A percentile compares a stretch with the other conserved stretches of the same genome.
phyloP scores from a whole-genome alignment of 176 grass and related monocot species.

The Oryza glumipatula region DNA sequence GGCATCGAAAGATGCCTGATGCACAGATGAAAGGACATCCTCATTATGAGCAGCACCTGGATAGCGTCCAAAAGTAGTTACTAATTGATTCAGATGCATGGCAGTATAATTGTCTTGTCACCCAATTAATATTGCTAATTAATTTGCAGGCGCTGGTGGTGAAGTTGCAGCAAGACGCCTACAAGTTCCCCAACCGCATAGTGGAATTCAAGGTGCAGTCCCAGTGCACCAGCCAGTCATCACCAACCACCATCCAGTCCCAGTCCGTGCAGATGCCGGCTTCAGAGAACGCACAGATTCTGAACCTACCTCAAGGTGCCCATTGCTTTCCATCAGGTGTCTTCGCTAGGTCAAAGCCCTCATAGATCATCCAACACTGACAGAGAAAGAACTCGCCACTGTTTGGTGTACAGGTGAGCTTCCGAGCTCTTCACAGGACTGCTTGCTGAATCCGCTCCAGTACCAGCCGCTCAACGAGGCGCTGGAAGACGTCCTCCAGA shows the following conservation, averaged over 20 bases:
- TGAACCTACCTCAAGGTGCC: slow-evolving; percentile 18
- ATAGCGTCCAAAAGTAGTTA: not conserved
- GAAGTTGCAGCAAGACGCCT: slow-evolving; percentile 80
- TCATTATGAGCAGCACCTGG: not conserved
- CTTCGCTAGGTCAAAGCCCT: not conserved
- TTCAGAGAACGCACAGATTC: slow-evolving; percentile 41
- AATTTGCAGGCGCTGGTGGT: slow-evolving; percentile 50
- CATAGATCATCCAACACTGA: not conserved
- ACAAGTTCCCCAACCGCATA: slow-evolving; percentile 60
- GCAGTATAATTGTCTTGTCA: not conserved
- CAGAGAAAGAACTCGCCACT: not conserved
- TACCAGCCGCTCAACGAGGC: slow-evolving; percentile 31
- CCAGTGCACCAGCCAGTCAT: slow-evolving; percentile 26
- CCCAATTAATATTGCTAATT: not conserved
- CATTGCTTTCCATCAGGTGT: slow-evolving; percentile 9
- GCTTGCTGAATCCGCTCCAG: slow-evolving; percentile 31
- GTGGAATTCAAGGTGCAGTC: slow-evolving; percentile 61
- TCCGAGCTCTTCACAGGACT: slow-evolving; percentile 18
- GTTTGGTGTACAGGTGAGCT: slow-evolving; percentile 19
- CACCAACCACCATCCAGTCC: not conserved
- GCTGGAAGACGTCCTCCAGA: slow-evolving; percentile 58
- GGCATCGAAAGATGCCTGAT: not conserved
- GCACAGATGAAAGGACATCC: not conserved
- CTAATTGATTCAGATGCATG: not conserved
- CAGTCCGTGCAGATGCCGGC: slow-evolving; percentile 1